A percentile compares a stretch with the other conserved stretches of the same genome.
These are phyloP conservation scores for Wickerhamiella allomyrinae DNA, from an alignment of 805 yeast species.

Conservation along the genomic window DNA sequence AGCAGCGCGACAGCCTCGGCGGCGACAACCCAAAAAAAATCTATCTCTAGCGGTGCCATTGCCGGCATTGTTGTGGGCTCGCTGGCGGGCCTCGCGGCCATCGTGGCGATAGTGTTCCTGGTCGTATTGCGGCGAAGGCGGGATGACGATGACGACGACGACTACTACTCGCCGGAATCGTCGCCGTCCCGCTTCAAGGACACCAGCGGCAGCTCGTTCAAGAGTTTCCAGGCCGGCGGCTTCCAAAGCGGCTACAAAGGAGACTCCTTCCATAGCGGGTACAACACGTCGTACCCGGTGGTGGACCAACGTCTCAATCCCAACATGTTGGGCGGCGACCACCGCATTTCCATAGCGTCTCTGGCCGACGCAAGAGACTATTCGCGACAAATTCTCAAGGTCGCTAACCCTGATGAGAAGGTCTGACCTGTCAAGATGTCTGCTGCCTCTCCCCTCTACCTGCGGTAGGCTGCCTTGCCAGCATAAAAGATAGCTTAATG, in stretches of 20 bases:
- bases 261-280: slow-evolving; percentile 7
- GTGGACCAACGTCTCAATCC: slow-evolving; percentile 60
- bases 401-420: slow-evolving; percentile 71
- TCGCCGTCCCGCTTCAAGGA: slow-evolving; percentile 20
- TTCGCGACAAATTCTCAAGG: slow-evolving; percentile 65
- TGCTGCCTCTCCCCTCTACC: too few relatives aligned
- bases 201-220: slow-evolving; percentile 19
- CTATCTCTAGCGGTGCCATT: slow-evolving; percentile 35
- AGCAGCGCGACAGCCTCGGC: slow-evolving; percentile 4
- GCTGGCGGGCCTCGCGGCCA: slow-evolving; percentile 31
- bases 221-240: too few relatives aligned
- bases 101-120: slow-evolving; percentile 28
- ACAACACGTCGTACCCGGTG: slow-evolving; percentile 21
- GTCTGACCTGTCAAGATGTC: too few relatives aligned
- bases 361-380: slow-evolving; percentile 77
- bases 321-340: slow-evolving; percentile 63
- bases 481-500: background rate
- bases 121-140: slow-evolving; percentile 33
- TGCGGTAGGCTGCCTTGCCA: too few relatives aligned
- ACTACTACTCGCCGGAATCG: slow-evolving; percentile 21
- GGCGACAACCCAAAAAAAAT: slow-evolving; percentile 9
- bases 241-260: too few relatives aligned
- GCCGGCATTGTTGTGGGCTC: slow-evolving; percentile 50
- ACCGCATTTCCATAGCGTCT: slow-evolving; percentile 67
- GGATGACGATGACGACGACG: slow-evolving; percentile 32